phyloP scores from a whole-genome alignment of 2,329 filamentous ascomycete species.

The Cytospora chrysosperma region DNA sequence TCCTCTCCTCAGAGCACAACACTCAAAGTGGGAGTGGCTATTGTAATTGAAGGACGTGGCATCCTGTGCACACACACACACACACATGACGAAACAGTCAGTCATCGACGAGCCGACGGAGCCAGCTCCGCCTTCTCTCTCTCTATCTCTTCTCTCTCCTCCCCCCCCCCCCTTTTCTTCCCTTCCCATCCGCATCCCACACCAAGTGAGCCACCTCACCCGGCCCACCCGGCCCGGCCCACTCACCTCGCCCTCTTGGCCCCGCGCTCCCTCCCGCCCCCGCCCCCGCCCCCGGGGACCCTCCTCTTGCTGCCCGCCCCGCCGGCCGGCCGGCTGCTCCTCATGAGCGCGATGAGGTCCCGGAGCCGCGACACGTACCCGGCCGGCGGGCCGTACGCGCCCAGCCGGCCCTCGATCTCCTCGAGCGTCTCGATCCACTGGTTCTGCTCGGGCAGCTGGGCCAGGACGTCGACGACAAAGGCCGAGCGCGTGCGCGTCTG shows the following conservation, averaged over 20 bases:
- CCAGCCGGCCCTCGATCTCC: constrained; percentile 33
- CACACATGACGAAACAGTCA: no score
- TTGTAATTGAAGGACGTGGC: neutral
- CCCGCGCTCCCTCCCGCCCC: constrained; percentile 19
- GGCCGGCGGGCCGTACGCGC: constrained; percentile 28
- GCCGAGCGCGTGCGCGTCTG: constrained; percentile 37
- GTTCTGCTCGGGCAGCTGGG: constrained; percentile 43
- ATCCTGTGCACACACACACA: no score
- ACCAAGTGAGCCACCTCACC: no score
- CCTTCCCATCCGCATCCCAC: neutral
- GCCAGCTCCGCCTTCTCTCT: neutral
- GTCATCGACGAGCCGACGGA: neutral
- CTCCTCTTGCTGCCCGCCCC: constrained; percentile 17
- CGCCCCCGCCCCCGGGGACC: constrained; percentile 4
- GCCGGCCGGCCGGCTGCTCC: constrained; percentile 23
- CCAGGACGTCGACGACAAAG: constrained; percentile 48
- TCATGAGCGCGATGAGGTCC: constrained; percentile 31
- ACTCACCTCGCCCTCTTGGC: constrained; percentile 21
- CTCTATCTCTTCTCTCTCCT: neutral
- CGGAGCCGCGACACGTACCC: constrained; percentile 34
- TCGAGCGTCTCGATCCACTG: constrained; percentile 42
- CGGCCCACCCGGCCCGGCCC: no score
- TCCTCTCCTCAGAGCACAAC: no score
- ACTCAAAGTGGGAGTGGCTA: no score
- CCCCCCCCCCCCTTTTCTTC: neutral